Conservation (phyloP, 1,284 basidiomycete species). For the Rhodotorula sp. region DNA sequence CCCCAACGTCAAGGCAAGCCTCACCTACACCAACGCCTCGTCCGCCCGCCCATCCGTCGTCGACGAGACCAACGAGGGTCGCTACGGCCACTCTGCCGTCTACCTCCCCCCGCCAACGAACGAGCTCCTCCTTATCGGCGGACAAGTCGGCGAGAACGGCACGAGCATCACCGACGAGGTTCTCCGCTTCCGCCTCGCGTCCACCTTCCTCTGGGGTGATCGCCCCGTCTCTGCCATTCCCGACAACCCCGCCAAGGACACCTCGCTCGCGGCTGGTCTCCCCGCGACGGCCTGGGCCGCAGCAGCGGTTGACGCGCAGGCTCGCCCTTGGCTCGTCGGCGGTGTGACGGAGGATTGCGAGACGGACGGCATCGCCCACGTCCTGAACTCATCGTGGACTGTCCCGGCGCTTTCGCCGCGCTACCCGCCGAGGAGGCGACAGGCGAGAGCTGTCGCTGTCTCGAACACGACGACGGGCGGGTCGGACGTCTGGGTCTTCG, state of each 20-base stretch:
- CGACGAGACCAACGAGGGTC: conserved; percentile 8
- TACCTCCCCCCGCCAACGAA: conserved; percentile 40
- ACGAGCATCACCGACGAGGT: conserved; percentile 44
- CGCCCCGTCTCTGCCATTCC: conserved; percentile 28
- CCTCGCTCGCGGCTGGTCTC: conserved; percentile 33
- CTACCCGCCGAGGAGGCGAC: conserved; percentile 30
- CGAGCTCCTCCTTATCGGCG: conserved; percentile 46
- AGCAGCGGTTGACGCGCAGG: conserved; percentile 21
- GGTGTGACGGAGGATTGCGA: conserved; percentile 46
- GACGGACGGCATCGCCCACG: conserved; percentile 18
- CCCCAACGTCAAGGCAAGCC: neutral
- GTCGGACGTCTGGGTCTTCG: conserved; percentile 40
- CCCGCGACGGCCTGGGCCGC: conserved; percentile 45
- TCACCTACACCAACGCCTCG: conserved; percentile 7
- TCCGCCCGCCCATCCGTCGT: neutral
- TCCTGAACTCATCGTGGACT: conserved; percentile 12
- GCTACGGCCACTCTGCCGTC: conserved; percentile 48
- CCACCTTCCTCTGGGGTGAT: conserved; percentile 32
- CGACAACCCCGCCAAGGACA: conserved; percentile 33
- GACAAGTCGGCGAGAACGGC: conserved; percentile 42
- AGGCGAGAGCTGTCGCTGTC: conserved; percentile 25
- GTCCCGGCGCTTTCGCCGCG: conserved; percentile 3
- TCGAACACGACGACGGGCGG: conserved; percentile 20
- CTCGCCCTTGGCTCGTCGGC: conserved; percentile 45
- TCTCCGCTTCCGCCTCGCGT: conserved; percentile 43